Evolutionary conservation across 805 yeast species (phyloP), one percentile per base, ranked within the genome.

Genomic region (Saccharomyces eubayanus): DNA sequence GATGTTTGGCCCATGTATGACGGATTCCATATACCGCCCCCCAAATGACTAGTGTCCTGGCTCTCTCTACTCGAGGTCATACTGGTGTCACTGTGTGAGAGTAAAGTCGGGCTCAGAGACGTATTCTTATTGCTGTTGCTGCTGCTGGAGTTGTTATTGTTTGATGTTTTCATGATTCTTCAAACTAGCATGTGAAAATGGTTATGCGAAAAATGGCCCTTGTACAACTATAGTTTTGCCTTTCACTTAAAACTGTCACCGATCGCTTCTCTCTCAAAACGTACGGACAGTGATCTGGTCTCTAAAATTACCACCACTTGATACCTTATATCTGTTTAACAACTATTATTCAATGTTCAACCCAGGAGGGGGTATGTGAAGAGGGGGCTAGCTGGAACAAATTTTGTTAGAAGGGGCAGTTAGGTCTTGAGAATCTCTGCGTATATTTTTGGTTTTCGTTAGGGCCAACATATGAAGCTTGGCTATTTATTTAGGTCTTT

Each of bases 21-120:
- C 12, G 61, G 61, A 43, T 58, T 58, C 61, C 61, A 58, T 10
- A 57, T 50, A 47, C 57, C 50, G 16, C 52, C 50, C 31, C 45
- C 47, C 24, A 16, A 16, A n/a, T 36, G 43, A 11, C 43, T 36
- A 36, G 16, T 16, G 43, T 36, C 43, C 24, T 16, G 43, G 11
- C 43, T 36, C 9, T 21, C 43, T n/a, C 43, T 16, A 36, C 43
- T 21, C 12, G 43, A 36, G 43, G 24, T 21, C 24, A 36, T 16
- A 36, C 43, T 36, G 8, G 43, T 12, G 16, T 36, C 24, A 36
- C 24, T 36, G 24, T 36, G 21, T 5, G 43, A 16, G 12, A 10
- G 24, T 6, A 36, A 6, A 5, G 43, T 36, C 43, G 43, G 48
- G 30, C 46, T 50, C 40, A 30, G 46, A 53, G 51, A 49, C 57